phyloP scores from a whole-genome alignment of 2,329 filamentous ascomycete species.

The Aspergillus clavatus region DNA sequence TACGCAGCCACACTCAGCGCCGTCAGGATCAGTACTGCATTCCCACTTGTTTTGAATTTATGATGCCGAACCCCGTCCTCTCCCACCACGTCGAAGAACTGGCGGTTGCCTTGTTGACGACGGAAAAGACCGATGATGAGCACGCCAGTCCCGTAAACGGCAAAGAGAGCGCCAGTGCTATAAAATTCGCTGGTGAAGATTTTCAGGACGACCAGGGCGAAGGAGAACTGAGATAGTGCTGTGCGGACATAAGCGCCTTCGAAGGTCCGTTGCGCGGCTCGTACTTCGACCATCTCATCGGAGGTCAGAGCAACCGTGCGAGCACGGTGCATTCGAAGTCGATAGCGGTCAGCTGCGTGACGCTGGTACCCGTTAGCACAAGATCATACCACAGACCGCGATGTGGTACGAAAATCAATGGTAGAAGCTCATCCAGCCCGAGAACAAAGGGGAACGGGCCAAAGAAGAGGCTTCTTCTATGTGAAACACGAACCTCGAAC shows the following conservation, averaged over 20 bases:
- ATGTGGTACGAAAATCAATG: neutral
- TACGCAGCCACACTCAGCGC: conserved; percentile 60
- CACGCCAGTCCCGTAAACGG: conserved; percentile 81
- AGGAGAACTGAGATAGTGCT: conserved; percentile 89
- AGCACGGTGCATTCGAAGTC: conserved; percentile 75
- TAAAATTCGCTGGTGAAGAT: conserved; percentile 98
- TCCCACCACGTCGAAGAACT: conserved; percentile 68
- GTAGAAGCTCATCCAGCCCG: neutral
- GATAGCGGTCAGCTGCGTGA: conserved; percentile 68
- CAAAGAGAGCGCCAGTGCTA: conserved; percentile 91
- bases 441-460: neutral
- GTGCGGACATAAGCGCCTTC: conserved; percentile 96
- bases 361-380: conserved; percentile 40
- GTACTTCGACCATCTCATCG: conserved; percentile 86
- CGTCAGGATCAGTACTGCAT: conserved; percentile 60
- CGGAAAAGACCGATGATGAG: conserved; percentile 79
- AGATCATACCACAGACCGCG: neutral
- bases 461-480: neutral
- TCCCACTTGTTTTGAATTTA: conserved; percentile 62
- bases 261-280: conserved; percentile 91
- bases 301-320: conserved; percentile 75
- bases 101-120: conserved; percentile 83
- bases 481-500: conserved; percentile 24
- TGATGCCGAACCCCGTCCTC: conserved; percentile 58
- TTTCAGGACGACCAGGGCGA: conserved; percentile 88